Evolutionary conservation across 768 basidiomycete genomes (phyloP), one percentile per base, ranked within the genome.

Genomic region (Gloeopeniophorella convolvens): DNA sequence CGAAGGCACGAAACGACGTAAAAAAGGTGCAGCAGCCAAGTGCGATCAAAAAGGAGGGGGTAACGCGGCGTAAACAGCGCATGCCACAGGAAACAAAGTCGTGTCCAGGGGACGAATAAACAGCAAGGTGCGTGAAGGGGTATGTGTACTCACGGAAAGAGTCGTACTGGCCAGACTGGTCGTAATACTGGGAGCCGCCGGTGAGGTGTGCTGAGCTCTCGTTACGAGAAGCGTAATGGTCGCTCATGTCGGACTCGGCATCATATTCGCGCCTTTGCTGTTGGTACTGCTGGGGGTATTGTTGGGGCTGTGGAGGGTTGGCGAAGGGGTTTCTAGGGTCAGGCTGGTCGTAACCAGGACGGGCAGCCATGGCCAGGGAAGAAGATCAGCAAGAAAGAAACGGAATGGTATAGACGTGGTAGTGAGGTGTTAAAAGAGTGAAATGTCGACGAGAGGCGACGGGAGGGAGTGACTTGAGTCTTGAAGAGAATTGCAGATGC

Each of bases 241-340:
- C 58, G 34, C 60, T 47, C 21, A 30, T 10, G 28, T 61, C 60
- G 9, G 60, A 62, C 33, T 52, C 55, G 21, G 53, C 48, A 45
- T 60, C 60, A 35, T 61, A 61, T n/a, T 58, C 56, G 16, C 57
- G 45, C 35, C 56, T 44, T 31, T 27, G 45, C 27, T 50, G 56
- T 8, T 44, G 41, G 33, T 51, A 42, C 9, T 32, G 49, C 24
- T 51, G 57, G 6, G 49, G 39, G 45, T 62, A 60, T 28, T 59
- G 56, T 18, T 59, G 60, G n/a, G 23, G 63, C 30, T 59, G 55
- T 23, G 49, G 56, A 18, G 48, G 56, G 47, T 60, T 60, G 43
- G 59, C 49, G 56, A 63, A 65, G n/a, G 66, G 66, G 54, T 67
- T 66, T 43, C 59, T 61, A 55, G 64, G 63, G 58, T 63, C 57